Conservation (phyloP, 257 asterid species). For the Ocimum tenuiflorum region DNA sequence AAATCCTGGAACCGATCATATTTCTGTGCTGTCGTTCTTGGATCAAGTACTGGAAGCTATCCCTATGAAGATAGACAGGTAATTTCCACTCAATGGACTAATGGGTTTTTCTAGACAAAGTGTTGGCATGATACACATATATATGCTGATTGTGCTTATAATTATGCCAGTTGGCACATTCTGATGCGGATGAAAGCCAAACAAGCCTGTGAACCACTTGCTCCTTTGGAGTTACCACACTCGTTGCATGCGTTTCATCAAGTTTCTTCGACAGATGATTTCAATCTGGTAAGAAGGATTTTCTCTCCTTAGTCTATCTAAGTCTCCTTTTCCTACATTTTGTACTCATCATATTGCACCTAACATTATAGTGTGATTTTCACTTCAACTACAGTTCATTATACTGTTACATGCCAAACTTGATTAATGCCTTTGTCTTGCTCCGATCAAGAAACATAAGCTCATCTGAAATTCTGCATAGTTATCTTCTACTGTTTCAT, state of each 20-base stretch:
- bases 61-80: conserved; percentile 93
- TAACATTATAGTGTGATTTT: neutral
- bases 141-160: neutral
- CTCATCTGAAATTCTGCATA: neutral
- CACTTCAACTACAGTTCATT: neutral
- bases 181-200: conserved; percentile 78
- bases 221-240: conserved; percentile 84
- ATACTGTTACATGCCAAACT: neutral
- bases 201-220: conserved; percentile 69
- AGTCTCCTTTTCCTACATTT: neutral
- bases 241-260: conserved; percentile 73
- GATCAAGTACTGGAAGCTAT: conserved; percentile 62
- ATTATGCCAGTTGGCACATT: conserved; percentile 75
- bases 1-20: conserved; percentile 81
- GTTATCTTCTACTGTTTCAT: neutral
- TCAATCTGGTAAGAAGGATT: conserved; percentile 50
- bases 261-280: conserved; percentile 60
- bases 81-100: neutral
- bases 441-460: neutral
- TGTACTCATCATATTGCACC: neutral
- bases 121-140: too few species aligned
- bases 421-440: neutral
- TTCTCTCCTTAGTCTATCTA: neutral
- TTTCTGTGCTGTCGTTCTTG: conserved; percentile 65
- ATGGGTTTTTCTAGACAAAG: neutral